Evolutionary conservation across 1,284 basidiomycete genomes (phyloP).

Genomic region (Inonotus hispidus): DNA sequence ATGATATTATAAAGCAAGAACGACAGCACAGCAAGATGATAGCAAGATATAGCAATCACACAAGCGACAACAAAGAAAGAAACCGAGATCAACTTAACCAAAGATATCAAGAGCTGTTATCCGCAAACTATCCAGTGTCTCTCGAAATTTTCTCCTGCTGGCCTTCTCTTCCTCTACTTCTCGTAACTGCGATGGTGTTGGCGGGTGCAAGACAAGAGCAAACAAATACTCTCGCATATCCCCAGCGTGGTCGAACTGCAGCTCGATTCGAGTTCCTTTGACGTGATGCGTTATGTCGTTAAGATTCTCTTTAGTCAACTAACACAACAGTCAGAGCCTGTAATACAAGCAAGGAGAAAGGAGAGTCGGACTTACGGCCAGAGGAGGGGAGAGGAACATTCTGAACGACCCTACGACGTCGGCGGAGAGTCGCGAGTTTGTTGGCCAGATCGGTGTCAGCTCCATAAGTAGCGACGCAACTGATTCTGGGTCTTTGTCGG

Average conservation of each 20-base stretch:
- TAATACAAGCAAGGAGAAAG: background rate
- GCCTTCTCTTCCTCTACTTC: slow-evolving; percentile 2
- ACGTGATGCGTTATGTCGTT: slow-evolving; percentile 14
- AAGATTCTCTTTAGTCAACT: slow-evolving; percentile 13
- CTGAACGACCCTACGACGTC: slow-evolving; percentile 1
- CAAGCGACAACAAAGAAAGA: background rate
- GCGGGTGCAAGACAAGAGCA: slow-evolving; percentile 16
- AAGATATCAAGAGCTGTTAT: slow-evolving; percentile 11
- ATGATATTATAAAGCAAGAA: background rate
- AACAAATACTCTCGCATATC: slow-evolving; percentile 16
- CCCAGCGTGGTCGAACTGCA: slow-evolving; percentile 5
- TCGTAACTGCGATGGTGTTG: slow-evolving; percentile 14
- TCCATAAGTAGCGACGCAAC: background rate
- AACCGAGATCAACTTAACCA: background rate
- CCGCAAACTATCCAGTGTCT: background rate
- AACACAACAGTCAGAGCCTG: background rate
- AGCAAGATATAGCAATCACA: background rate
- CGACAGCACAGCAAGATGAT: background rate
- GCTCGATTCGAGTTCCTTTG: slow-evolving; percentile 6
- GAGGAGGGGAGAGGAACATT: slow-evolving; percentile 13
- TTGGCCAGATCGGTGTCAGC: slow-evolving; percentile 11
- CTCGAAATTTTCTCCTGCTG: background rate
- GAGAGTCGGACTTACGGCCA: background rate
- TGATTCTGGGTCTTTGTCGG: background rate
- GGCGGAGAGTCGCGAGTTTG: slow-evolving; percentile 6